Conservation (phyloP, 345 rosid species). For the Gynandropsis gynandra region DNA sequence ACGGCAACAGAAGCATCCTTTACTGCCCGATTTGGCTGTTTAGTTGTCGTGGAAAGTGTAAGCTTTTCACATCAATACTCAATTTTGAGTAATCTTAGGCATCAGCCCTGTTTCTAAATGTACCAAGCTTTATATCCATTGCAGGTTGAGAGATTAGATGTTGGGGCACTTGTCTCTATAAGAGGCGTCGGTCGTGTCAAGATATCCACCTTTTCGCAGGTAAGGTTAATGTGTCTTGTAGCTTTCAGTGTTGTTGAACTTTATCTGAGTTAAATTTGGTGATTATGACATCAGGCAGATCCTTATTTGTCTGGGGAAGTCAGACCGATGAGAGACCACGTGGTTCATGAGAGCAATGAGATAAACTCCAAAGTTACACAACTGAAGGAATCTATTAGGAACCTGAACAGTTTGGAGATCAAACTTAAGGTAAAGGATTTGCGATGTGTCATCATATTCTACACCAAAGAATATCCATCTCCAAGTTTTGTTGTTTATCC, state of each 20-base stretch:
- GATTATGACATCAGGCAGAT: constrained; percentile 45
- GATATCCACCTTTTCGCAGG: constrained; percentile 46
- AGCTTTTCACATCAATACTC: constrained; percentile 21
- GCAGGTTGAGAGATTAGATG: constrained; percentile 62
- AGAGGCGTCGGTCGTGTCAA: constrained; percentile 69
- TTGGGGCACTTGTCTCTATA: constrained; percentile 65
- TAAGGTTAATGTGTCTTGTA: too few species aligned
- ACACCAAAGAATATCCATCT: too few species aligned
- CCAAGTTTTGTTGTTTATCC: constrained; percentile 19
- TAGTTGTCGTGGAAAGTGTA: constrained; percentile 68
- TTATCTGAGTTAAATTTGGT: neutral
- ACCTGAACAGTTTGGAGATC: constrained; percentile 62
- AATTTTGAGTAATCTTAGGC: neutral
- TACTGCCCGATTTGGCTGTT: constrained; percentile 72
- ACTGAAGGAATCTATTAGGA: constrained; percentile 50
- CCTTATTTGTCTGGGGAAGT: constrained; percentile 74
- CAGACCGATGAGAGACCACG: constrained; percentile 48
- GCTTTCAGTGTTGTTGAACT: too few species aligned
- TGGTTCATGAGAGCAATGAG: constrained; percentile 21
- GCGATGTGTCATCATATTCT: too few species aligned
- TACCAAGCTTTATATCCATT: constrained; percentile 10
- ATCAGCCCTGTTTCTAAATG: neutral
- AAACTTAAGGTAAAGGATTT: constrained; percentile 54
- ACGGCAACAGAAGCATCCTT: constrained; percentile 59
- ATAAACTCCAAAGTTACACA: constrained; percentile 32